These are phyloP conservation scores for Orbilia oligospora DNA, from an alignment of 2,329 filamentous ascomycete species.

Conservation along the genomic window DNA sequence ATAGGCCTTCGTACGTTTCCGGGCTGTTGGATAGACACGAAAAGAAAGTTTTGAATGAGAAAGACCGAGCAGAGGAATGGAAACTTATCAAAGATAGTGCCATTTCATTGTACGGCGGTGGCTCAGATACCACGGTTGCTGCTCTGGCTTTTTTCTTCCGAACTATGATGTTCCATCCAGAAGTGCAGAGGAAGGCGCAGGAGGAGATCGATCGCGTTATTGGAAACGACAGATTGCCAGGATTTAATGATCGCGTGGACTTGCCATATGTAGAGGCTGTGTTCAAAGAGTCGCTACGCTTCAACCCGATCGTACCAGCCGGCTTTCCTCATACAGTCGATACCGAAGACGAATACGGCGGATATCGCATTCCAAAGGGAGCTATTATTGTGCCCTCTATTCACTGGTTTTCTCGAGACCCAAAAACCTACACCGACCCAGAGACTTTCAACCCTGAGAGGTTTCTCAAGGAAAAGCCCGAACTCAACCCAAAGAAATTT, in stretches of 20 bases:
- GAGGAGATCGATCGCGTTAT: conserved; percentile 71
- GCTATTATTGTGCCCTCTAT: conserved; percentile 70
- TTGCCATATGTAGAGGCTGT: conserved; percentile 73
- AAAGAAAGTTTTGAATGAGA: conserved; percentile 33
- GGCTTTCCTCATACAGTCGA: conserved; percentile 69
- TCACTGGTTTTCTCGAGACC: conserved; percentile 71
- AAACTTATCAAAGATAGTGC: conserved; percentile 61
- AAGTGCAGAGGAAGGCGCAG: conserved; percentile 69
- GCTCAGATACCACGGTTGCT: conserved; percentile 69
- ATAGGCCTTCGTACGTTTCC: conserved; percentile 46
- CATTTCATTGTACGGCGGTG: conserved; percentile 69
- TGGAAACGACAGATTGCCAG: conserved; percentile 69
- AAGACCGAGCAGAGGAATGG: conserved; percentile 21
- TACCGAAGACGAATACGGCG: conserved; percentile 69
- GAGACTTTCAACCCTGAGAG: conserved; percentile 63
- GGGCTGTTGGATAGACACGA: conserved; percentile 39
- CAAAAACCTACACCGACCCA: conserved; percentile 65
- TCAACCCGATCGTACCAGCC: conserved; percentile 70
- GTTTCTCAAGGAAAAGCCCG: conserved; percentile 54
- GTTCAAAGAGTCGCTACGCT: conserved; percentile 73
- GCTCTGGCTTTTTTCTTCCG: conserved; percentile 69
- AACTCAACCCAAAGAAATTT: conserved; percentile 65
- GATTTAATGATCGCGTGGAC: conserved; percentile 69
- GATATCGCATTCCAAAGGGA: conserved; percentile 70
- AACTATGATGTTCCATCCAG: conserved; percentile 71